Evolutionary conservation across 768 basidiomycete species (phyloP).

Genomic region (Suillus variegatus): DNA sequence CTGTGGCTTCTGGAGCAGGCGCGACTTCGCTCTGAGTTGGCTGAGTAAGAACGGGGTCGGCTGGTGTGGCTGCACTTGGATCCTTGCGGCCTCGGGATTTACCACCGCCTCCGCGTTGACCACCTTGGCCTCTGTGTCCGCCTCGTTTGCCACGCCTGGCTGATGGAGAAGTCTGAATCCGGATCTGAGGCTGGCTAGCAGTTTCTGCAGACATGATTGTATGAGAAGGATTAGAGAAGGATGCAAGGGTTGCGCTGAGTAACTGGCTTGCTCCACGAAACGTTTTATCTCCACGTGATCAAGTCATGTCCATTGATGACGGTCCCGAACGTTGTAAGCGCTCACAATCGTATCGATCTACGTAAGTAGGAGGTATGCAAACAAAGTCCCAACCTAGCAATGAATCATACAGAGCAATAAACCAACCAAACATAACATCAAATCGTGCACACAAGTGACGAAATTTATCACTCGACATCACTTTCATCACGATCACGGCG

Average conservation of each 20-base stretch:
- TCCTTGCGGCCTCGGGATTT: slow-evolving; percentile 5
- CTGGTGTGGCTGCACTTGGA: background rate
- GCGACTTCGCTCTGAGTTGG: slow-evolving; percentile 9
- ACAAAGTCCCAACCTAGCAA: background rate
- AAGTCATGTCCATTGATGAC: background rate
- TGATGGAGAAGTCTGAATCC: background rate
- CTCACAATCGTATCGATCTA: background rate
- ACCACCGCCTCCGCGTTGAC: slow-evolving; percentile 22
- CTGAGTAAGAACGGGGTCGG: background rate
- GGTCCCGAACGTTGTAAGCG: background rate
- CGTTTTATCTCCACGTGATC: slow-evolving; percentile 7
- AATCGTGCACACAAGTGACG: background rate
- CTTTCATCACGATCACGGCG: slow-evolving; percentile 15
- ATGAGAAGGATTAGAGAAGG: background rate
- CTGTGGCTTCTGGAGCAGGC: slow-evolving; percentile 10
- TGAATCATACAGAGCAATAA: background rate
- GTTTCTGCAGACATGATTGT: slow-evolving; percentile 22
- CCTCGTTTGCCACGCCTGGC: slow-evolving; percentile 15
- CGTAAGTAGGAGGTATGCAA: background rate
- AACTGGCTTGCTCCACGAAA: background rate
- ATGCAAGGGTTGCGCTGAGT: background rate
- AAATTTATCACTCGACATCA: slow-evolving; percentile 22
- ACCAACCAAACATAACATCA: background rate
- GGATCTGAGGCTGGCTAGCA: slow-evolving; percentile 16
- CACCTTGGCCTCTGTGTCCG: slow-evolving; percentile 14